A percentile compares a stretch with the other conserved stretches of the same genome.
Evolutionary conservation across 148 eudicot species (phyloP).

Genomic region (Nyssa sinensis): DNA sequence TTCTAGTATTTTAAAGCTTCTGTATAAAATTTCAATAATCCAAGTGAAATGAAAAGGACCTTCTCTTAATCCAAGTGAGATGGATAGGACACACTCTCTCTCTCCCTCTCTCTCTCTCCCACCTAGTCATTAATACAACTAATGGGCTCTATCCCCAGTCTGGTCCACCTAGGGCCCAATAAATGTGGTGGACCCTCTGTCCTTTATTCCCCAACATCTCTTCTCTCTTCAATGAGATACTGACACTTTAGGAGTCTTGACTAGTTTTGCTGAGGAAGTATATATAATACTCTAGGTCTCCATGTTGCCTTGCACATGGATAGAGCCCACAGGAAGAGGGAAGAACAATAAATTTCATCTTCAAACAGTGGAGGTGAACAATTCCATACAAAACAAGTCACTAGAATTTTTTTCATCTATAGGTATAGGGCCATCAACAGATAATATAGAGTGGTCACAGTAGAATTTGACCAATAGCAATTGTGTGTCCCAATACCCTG

Average conservation of each 20-base stretch:
- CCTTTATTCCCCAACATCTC: slow-evolving; percentile 2
- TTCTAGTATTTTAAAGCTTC: slow-evolving; percentile 17
- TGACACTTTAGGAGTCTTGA: slow-evolving; percentile 21
- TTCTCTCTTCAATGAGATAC: slow-evolving; percentile 32
- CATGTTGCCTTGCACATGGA: slow-evolving; percentile 48
- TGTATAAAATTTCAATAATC: slow-evolving; percentile 21
- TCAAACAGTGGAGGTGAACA: not conserved
- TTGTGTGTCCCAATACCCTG: not conserved
- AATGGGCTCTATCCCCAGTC: slow-evolving; percentile 32
- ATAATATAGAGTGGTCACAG: not conserved
- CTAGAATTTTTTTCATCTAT: not conserved
- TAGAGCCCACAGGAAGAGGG: slow-evolving; percentile 37
- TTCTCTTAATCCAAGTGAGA: slow-evolving; percentile 14
- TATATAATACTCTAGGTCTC: slow-evolving; percentile 7
- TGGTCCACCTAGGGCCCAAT: slow-evolving; percentile 44
- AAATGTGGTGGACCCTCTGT: not conserved
- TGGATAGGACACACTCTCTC: slow-evolving; percentile 3
- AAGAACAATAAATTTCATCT: not conserved
- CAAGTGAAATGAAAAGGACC: slow-evolving; percentile 15
- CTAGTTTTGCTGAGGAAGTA: slow-evolving; percentile 18
- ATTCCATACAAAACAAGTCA: not conserved
- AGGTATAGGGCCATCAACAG: too few species aligned
- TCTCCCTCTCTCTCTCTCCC: slow-evolving; percentile 6
- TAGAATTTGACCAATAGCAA: not conserved
- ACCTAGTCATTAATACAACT: slow-evolving; percentile 22